Conservation (phyloP, 768 basidiomycete genomes). For the Termitomyces sp. region DNA sequence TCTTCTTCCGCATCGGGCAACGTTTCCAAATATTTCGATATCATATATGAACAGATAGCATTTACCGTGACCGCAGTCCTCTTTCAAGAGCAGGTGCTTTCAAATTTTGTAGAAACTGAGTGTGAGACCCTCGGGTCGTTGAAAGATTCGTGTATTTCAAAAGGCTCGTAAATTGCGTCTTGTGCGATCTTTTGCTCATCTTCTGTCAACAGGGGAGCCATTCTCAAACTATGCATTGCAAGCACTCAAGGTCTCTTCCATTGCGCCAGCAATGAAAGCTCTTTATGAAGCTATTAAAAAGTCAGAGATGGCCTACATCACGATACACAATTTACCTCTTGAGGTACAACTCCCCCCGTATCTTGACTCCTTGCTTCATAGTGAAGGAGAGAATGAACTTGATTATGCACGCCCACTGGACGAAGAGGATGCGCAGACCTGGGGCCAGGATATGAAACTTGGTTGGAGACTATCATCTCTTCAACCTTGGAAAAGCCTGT, state of each 20-base stretch:
- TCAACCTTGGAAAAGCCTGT: constrained; percentile 87
- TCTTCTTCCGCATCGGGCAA: constrained; percentile 79
- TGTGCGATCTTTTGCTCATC: constrained; percentile 3
- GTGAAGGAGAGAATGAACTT: constrained; percentile 45
- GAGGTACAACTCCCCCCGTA: constrained; percentile 86
- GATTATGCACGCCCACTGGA: constrained; percentile 47
- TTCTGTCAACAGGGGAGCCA: constrained; percentile 42
- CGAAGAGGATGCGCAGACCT: constrained; percentile 45
- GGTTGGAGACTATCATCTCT: constrained; percentile 74
- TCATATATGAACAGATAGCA: constrained; percentile 83
- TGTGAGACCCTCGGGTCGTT: constrained; percentile 66
- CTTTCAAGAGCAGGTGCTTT: constrained; percentile 84
- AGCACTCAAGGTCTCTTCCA: constrained; percentile 60
- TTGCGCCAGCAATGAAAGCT: constrained; percentile 75
- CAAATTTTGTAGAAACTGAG: constrained; percentile 81
- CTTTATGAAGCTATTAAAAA: constrained; percentile 78
- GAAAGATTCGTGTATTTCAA: constrained; percentile 64
- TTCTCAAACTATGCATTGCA: constrained; percentile 51
- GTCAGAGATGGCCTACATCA: constrained; percentile 71
- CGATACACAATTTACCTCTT: constrained; percentile 72
- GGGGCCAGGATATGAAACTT: constrained; percentile 65
- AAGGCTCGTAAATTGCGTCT: constrained; percentile 39
- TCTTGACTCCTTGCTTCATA: constrained; percentile 66
- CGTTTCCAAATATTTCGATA: constrained; percentile 75
- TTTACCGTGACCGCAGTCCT: constrained; percentile 90